Percentiles rank a stretch among this genome's conserved stretches.
Conservation (phyloP, 768 basidiomycete species). For the Suillus occidentalis region DNA sequence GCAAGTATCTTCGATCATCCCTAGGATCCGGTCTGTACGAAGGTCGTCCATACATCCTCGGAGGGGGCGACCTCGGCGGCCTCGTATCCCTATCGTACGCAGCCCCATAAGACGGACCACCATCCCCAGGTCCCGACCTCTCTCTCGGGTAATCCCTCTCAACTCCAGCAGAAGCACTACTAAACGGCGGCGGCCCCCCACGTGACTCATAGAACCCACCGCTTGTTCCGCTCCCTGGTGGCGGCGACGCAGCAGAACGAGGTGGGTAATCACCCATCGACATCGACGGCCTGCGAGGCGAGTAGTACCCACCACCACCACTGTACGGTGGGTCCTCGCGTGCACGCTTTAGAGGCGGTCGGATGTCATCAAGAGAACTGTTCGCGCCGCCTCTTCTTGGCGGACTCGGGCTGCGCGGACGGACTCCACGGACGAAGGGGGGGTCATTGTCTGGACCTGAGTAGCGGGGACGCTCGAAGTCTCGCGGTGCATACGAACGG, state of each 20-base stretch:
- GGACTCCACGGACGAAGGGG: constrained; percentile 39
- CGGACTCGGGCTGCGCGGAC: constrained; percentile 48
- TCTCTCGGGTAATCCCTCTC: constrained; percentile 37
- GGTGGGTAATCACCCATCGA: constrained; percentile 24
- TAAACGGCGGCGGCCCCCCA: constrained; percentile 14
- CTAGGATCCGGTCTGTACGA: constrained; percentile 25
- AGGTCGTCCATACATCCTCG: constrained; percentile 17
- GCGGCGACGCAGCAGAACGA: constrained; percentile 25
- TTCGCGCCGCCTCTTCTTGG: constrained; percentile 32
- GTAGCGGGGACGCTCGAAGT: constrained; percentile 32
- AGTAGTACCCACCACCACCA: constrained; percentile 33
- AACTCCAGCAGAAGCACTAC: constrained; percentile 21
- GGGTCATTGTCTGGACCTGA: constrained; percentile 21
- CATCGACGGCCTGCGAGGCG: constrained; percentile 25
- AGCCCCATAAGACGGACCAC: constrained; percentile 27
- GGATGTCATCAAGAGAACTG: constrained; percentile 35
- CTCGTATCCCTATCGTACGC: constrained; percentile 39
- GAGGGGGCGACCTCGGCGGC: constrained; percentile 24
- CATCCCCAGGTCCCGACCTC: constrained; percentile 19
- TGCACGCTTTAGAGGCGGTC: constrained; percentile 46
- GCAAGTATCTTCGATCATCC: constrained; percentile 40
- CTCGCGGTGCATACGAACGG: constrained; percentile 27
- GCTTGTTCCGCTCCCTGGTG: constrained; percentile 20
- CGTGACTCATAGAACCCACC: constrained; percentile 35
- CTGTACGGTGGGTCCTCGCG: constrained; percentile 41